phyloP scores from a whole-genome alignment of 2,329 filamentous ascomycete genomes.

The Clonostachys solani region DNA sequence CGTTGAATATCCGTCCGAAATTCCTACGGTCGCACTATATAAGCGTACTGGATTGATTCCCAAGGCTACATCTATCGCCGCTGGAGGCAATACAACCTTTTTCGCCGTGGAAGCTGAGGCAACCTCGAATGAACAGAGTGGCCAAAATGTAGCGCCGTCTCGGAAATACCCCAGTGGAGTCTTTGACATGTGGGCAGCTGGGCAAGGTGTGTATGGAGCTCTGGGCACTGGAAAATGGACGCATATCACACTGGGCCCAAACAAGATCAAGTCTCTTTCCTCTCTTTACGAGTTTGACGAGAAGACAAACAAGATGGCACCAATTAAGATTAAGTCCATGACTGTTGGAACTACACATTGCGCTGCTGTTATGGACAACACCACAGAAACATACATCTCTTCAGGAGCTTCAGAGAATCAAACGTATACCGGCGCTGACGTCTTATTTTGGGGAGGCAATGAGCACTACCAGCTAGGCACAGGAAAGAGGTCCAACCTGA shows the following conservation, averaged over 20 bases:
- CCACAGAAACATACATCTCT: conserved; percentile 59
- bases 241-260: conserved; percentile 73
- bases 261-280: conserved; percentile 79
- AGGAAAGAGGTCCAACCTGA: conserved; percentile 78
- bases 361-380: conserved; percentile 79
- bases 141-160: conserved; percentile 16
- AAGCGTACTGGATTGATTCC: conserved; percentile 57
- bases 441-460: conserved; percentile 92
- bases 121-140: conserved; percentile 14
- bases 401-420: conserved; percentile 55
- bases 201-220: conserved; percentile 77
- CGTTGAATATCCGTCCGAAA: conserved; percentile 64
- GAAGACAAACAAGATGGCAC: conserved; percentile 56
- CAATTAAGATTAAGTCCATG: conserved; percentile 72
- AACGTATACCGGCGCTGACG: conserved; percentile 84
- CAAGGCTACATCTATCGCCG: conserved; percentile 72
- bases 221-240: conserved; percentile 88
- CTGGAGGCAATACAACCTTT: conserved; percentile 83
- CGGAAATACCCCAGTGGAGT: conserved; percentile 22
- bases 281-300: conserved; percentile 89
- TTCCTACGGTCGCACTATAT: conserved; percentile 73
- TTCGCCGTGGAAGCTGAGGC: conserved; percentile 76
- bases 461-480: conserved; percentile 92
- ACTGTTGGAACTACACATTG: conserved; percentile 78
- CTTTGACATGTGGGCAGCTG: conserved; percentile 78